These are phyloP conservation scores for Arctium minus DNA, from an alignment of 129 eudicot genomes.

Conservation along the genomic window DNA sequence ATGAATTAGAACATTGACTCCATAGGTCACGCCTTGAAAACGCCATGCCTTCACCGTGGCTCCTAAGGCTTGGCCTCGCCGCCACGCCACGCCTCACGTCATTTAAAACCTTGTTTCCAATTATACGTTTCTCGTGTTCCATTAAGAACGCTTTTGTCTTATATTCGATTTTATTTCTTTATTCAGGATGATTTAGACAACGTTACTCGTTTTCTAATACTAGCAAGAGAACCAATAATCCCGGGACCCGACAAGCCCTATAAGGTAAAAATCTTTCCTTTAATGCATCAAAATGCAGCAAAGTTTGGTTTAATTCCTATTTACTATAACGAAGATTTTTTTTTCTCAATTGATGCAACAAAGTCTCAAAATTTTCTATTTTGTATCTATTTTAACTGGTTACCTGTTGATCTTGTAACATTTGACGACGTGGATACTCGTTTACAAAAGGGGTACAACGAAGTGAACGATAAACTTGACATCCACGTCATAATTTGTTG, in stretches of 20 bases:
- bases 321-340: neutral
- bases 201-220: slow-evolving; percentile 70
- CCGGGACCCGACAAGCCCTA: slow-evolving; percentile 67
- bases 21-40: too few relatives aligned
- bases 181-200: slow-evolving; percentile 65
- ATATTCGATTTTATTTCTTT: slow-evolving; percentile 4
- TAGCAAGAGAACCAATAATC: slow-evolving; percentile 84
- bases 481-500: neutral
- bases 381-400: too few relatives aligned
- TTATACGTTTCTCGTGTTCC: neutral
- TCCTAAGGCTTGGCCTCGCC: too few relatives aligned
- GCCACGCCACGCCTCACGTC: too few relatives aligned
- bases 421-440: too few relatives aligned
- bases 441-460: too few relatives aligned
- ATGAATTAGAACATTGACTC: too few relatives aligned
- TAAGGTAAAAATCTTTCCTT: slow-evolving; percentile 48
- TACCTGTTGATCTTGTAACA: too few relatives aligned
- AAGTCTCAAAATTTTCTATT: too few relatives aligned
- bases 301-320: neutral
- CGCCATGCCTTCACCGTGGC: too few relatives aligned
- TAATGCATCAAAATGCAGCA: neutral
- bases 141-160: neutral
- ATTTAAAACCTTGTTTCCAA: neutral
- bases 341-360: too few relatives aligned
- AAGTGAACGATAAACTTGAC: neutral